phyloP scores from a whole-genome alignment of 2,329 filamentous ascomycete species.

The Pestalotiopsis sp. region DNA sequence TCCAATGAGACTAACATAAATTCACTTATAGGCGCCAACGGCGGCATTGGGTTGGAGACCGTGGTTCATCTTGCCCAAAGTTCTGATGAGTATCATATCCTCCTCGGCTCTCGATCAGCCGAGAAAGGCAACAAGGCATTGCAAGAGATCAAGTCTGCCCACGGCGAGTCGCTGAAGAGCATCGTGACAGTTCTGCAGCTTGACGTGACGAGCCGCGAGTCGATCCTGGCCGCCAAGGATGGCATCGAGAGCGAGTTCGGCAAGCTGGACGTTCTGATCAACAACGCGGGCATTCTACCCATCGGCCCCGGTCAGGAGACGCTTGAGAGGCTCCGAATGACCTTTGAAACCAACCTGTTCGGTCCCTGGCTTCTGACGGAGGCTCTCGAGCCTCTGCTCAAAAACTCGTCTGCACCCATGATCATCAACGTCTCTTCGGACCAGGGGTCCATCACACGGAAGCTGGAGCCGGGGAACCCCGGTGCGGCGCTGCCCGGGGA shows the following conservation, averaged over 20 bases:
- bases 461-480: conserved; percentile 28
- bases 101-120: conserved; percentile 37
- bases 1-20: background rate
- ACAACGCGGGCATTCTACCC: conserved; percentile 37
- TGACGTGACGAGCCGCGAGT: conserved; percentile 23
- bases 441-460: conserved; percentile 35
- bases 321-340: conserved; percentile 37
- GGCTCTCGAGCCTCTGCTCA: conserved; percentile 31
- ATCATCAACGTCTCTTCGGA: conserved; percentile 41
- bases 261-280: conserved; percentile 37
- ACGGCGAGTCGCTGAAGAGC: conserved; percentile 48
- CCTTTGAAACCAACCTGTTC: conserved; percentile 41
- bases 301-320: conserved; percentile 13
- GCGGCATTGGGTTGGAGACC: conserved; percentile 49
- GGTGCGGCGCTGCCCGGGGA: conserved; percentile 32
- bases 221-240: conserved; percentile 27
- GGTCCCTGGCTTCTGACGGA: conserved; percentile 32
- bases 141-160: conserved; percentile 34
- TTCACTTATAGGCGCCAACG: conserved; percentile 39
- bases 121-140: conserved; percentile 40
- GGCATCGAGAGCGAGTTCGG: conserved; percentile 25
- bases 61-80: conserved; percentile 35
- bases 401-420: conserved; percentile 29
- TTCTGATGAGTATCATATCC: conserved; percentile 39
- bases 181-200: conserved; percentile 52